A percentile compares a stretch with the other conserved stretches of the same genome.
phyloP scores from a whole-genome alignment of 768 basidiomycete genomes.

The Suillus americanus region DNA sequence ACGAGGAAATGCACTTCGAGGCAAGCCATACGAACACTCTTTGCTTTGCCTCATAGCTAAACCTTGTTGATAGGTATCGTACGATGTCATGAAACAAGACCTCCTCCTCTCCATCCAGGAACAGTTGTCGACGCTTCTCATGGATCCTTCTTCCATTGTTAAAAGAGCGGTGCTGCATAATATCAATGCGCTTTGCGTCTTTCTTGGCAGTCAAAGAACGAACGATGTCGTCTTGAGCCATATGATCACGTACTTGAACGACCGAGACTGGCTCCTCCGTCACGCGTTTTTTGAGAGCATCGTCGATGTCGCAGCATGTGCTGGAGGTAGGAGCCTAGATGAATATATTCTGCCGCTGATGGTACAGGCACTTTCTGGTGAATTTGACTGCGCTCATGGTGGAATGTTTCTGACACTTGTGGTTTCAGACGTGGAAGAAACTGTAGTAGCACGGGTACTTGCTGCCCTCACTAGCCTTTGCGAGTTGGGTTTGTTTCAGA shows the following conservation, averaged over 20 bases:
- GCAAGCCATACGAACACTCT: constrained; percentile 35
- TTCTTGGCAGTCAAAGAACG: constrained; percentile 89
- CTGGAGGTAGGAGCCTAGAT: constrained; percentile 87
- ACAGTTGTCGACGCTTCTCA: constrained; percentile 80
- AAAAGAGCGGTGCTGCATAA: constrained; percentile 88
- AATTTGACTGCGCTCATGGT: constrained; percentile 15
- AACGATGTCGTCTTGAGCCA: constrained; percentile 93
- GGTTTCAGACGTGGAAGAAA: constrained; percentile 85
- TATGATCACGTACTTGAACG: constrained; percentile 83
- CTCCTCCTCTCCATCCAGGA: constrained; percentile 85
- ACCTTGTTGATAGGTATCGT: constrained; percentile 65
- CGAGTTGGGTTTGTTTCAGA: constrained; percentile 87
- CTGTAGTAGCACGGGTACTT: constrained; percentile 90
- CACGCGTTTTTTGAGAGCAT: constrained; percentile 95
- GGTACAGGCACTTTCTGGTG: constrained; percentile 93
- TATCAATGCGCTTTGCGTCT: constrained; percentile 87
- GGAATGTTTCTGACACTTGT: not conserved
- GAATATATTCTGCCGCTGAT: constrained; percentile 97
- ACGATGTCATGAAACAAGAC: constrained; percentile 84
- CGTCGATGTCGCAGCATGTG: constrained; percentile 92
- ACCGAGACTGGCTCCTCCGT: constrained; percentile 89
- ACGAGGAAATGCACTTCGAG: constrained; percentile 81
- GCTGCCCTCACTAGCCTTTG: constrained; percentile 84
- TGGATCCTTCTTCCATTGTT: constrained; percentile 87
- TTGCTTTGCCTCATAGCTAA: not conserved